Base-by-base conservation (phyloP, 176 grass and related monocot species). In the Carex littledalei region DNA sequence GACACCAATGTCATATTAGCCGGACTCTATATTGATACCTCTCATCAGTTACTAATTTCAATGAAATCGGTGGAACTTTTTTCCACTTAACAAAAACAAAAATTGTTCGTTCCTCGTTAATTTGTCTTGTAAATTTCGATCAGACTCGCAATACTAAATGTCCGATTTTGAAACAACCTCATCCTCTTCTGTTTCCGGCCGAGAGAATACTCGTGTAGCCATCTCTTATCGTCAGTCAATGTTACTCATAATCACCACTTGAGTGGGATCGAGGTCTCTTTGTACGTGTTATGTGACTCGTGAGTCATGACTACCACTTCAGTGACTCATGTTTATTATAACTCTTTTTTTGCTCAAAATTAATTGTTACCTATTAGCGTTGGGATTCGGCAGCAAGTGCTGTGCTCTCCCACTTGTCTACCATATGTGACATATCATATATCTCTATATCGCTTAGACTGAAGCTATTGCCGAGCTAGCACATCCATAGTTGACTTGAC, bases 401-500 rank as follows among this genome's bases (percentile, higher is more conserved):
- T 37, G 66, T 37, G 24, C 24, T 37, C 66, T 69, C 66, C 2
- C 29, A 12, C 26, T 45, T 74, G 70, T 41, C 35, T 50, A 75
- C 37, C 35, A 18, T 31, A 80, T 2, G 32, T 35, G 53, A 1
- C 37, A 78, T 55, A n/a, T n/a, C n/a, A n/a, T n/a, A n/a, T n/a
- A 21, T 54, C 11, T 59, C 11, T 58, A 12, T 32, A 26, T 54
- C 22, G 21, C 1, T 3, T 78, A 32, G 32, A 32, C 9, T 10
- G 34, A 50, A 50, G 1, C 32, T 35, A 32, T 12, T 69, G 32
- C 13, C 1, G 32, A 31, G 32, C 32, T 1, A 24, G 12, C 17
- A 57, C 6, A 32, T 80, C 13, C 78, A n/a, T 39, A 80, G 7
- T 80, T 61, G 54, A 61, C 34, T 80, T 80, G 78, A 80, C 34